Conservation (phyloP, 805 yeast genomes). For the Metschnikowia koreensis region DNA sequence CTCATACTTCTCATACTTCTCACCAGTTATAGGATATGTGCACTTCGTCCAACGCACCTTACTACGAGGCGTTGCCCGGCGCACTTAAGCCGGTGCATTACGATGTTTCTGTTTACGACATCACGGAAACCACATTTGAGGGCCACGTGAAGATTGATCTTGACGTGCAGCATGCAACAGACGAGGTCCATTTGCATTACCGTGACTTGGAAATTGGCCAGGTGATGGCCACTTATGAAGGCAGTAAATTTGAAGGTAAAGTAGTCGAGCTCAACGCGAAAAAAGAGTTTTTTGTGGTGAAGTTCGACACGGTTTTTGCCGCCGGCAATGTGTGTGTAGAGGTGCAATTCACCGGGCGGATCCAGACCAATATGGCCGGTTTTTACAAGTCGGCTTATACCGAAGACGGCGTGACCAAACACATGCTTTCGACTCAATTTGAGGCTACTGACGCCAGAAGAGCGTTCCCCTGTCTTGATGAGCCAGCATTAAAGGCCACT, state of each 20-base stretch:
- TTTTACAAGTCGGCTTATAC: conserved; percentile 49
- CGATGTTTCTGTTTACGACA: conserved; percentile 55
- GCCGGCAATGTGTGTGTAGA: conserved; percentile 22
- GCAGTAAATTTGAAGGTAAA: conserved; percentile 24
- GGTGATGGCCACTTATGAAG: conserved; percentile 24
- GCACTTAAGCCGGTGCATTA: conserved; percentile 75
- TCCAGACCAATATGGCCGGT: conserved; percentile 57
- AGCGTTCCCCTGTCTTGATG: conserved; percentile 59
- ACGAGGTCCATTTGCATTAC: conserved; percentile 48
- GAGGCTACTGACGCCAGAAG: conserved; percentile 60
- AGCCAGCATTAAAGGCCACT: conserved; percentile 55
- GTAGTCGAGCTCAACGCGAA: conserved; percentile 41
- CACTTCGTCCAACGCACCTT: conserved; percentile 16
- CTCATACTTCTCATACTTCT: background rate
- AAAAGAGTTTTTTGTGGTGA: conserved; percentile 62
- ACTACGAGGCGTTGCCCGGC: conserved; percentile 55
- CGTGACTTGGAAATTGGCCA: conserved; percentile 37
- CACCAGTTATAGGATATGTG: background rate
- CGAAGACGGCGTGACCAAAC: conserved; percentile 35
- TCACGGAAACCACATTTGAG: conserved; percentile 40
- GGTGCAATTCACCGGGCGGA: conserved; percentile 40
- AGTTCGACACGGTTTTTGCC: conserved; percentile 43
- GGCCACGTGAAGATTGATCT: conserved; percentile 52
- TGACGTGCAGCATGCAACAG: conserved; percentile 40
- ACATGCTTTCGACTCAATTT: conserved; percentile 52